These are phyloP conservation scores for Umbilicus rupestris DNA, from an alignment of 164 flowering plant species.

Conservation along the genomic window DNA sequence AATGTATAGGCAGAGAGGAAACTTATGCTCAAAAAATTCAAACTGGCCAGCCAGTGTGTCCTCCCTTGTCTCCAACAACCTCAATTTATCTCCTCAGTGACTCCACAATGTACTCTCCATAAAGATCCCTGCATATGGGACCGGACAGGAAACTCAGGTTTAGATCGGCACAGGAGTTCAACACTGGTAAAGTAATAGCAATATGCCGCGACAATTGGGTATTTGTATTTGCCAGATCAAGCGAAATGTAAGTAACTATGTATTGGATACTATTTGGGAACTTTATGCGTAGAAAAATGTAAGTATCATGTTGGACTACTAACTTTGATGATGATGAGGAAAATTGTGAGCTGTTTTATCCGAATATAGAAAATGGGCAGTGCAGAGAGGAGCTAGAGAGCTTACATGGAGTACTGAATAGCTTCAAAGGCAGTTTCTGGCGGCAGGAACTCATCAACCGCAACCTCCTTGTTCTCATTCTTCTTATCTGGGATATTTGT, in stretches of 20 bases:
- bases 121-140: slow-evolving; percentile 59
- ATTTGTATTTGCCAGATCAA: background rate
- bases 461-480: slow-evolving; percentile 86
- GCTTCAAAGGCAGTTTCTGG: slow-evolving; percentile 63
- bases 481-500: slow-evolving; percentile 50
- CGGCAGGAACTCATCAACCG: slow-evolving; percentile 79
- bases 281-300: background rate
- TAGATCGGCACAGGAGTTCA: background rate
- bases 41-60: too few species aligned
- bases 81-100: slow-evolving; percentile 58
- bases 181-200: background rate
- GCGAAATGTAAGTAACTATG: background rate
- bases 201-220: too few species aligned
- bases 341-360: background rate
- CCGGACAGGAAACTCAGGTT: background rate
- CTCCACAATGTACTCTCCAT: slow-evolving; percentile 74
- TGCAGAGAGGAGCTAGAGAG: background rate
- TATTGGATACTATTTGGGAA: background rate
- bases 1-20: too few species aligned
- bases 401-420: slow-evolving; percentile 78
- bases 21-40: too few species aligned
- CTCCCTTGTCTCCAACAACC: too few species aligned
- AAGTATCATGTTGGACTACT: background rate
- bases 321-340: background rate
- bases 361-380: background rate